A percentile compares a stretch with the other conserved stretches of the same genome.
phyloP scores from a whole-genome alignment of 2,329 filamentous ascomycete species.

The Harringtonia aguacate region DNA sequence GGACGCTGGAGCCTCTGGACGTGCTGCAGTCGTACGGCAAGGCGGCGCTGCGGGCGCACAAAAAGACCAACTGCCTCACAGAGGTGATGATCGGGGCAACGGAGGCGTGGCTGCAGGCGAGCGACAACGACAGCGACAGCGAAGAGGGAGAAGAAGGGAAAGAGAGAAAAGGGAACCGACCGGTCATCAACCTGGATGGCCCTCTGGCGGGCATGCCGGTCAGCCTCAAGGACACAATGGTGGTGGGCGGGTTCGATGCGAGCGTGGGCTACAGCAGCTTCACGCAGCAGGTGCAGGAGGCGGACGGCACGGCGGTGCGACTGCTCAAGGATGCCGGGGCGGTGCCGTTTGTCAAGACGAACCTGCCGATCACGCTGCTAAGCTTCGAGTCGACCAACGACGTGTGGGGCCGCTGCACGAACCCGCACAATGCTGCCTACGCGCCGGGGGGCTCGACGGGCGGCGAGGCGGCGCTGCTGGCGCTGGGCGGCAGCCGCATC shows the following conservation, averaged over 20 bases:
- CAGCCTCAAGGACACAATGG: slow-evolving; percentile 71
- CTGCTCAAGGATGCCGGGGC: slow-evolving; percentile 82
- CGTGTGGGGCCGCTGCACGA: slow-evolving; percentile 73
- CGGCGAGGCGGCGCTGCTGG: slow-evolving; percentile 73
- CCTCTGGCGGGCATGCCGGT: slow-evolving; percentile 81
- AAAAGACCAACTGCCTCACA: slow-evolving; percentile 71
- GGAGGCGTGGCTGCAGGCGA: slow-evolving; percentile 53
- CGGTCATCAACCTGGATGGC: slow-evolving; percentile 67
- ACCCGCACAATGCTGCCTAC: slow-evolving; percentile 76
- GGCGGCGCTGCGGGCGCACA: slow-evolving; percentile 71
- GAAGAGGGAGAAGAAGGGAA: background rate
- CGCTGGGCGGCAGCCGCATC: slow-evolving; percentile 65
- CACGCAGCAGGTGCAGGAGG: slow-evolving; percentile 49
- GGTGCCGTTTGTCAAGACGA: slow-evolving; percentile 88
- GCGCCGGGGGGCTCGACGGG: slow-evolving; percentile 85
- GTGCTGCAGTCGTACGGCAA: slow-evolving; percentile 83
- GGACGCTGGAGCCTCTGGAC: slow-evolving; percentile 52
- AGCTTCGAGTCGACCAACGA: slow-evolving; percentile 72
- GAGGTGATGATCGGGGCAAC: slow-evolving; percentile 74
- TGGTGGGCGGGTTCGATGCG: slow-evolving; percentile 73
- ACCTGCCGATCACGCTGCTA: slow-evolving; percentile 74
- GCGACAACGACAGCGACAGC: background rate
- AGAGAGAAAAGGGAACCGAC: slow-evolving; percentile 32
- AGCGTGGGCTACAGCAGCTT: slow-evolving; percentile 71
- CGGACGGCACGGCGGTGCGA: slow-evolving; percentile 62